Evolutionary conservation across 2,329 filamentous ascomycete species (phyloP), one percentile per base, ranked within the genome.

Genomic region (Westerdykella ornata): DNA sequence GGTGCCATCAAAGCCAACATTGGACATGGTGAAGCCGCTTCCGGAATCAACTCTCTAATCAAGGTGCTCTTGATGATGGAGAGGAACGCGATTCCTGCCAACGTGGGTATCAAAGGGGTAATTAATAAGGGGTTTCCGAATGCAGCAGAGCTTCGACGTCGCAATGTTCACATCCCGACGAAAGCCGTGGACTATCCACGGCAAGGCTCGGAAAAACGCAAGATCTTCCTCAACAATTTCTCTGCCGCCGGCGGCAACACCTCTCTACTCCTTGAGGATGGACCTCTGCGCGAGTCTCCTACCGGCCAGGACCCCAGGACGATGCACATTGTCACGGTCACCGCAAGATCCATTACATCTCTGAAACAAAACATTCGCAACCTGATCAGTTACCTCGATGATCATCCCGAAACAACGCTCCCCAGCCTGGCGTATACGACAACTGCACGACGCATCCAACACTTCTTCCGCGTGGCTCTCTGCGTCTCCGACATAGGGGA

Each of bases 1-100:
- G 73, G 73, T 48, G 72, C 73, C 22, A 72, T 75, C 63, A 76
- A 76, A 56, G 72, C 73, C 37, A 76, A 76, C 48, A 71, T 76
- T 48, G 73, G 73, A 32, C 73, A 76, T 54, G 73, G 72, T 31
- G 73, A 76, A 56, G 73, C 73, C 47, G 72, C 72, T 28, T 75
- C 73, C 28, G 73, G 73, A 47, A 73, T 76, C 63, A 75, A 74
- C 53, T 74, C 73, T 7, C 61, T 76, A 13, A 62, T 70, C 59
- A 76, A 76, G 62, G 68, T 73, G 13, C 52, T 76, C 51, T 64
- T 75, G 61, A 76, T 76, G 73, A 64, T 75, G 65, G 67, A 73
- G 63, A 71, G 75, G 59, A 67, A 72, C 51, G 68, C 70, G 42
- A 76, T 76, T 30, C 73, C 73, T 15, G 71, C 73, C 59, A 74